Evolutionary conservation across 257 asterid species (phyloP).

Genomic region (Lycium ferocissimum): DNA sequence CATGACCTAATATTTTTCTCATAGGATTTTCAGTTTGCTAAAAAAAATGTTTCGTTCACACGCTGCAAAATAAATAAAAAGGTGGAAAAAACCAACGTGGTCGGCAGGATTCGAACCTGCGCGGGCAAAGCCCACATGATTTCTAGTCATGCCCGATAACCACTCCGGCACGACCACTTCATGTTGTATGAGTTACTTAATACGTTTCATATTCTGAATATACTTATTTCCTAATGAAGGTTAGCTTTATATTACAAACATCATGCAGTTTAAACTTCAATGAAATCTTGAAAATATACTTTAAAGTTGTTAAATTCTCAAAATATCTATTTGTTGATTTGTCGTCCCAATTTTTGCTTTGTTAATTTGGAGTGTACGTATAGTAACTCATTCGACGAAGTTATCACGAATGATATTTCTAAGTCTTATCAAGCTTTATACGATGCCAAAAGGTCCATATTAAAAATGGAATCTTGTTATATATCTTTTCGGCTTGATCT

Average conservation of each 20-base stretch:
- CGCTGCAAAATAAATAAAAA: no score
- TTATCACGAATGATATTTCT: neutral
- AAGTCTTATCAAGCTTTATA: neutral
- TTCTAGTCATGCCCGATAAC: slow-evolving; percentile 99
- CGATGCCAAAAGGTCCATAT: neutral
- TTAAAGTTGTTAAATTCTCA: neutral
- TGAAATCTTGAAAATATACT: neutral
- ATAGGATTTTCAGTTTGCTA: no score
- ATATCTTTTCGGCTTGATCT: no score
- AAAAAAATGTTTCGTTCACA: no score
- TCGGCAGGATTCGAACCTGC: slow-evolving; percentile 99
- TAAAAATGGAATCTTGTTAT: no score
- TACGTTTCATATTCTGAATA: neutral
- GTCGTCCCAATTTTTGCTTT: neutral
- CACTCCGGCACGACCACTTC: slow-evolving; percentile 99
- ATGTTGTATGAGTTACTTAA: accelerated
- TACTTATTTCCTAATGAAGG: neutral
- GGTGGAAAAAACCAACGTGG: no score
- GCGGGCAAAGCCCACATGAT: slow-evolving; percentile 99
- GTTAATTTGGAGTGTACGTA: no score
- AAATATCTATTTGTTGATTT: neutral
- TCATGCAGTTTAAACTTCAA: neutral
- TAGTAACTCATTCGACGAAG: neutral
- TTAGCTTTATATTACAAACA: neutral
- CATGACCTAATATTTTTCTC: no score